Conservation (phyloP, 2,329 filamentous ascomycete species). For the Alternaria tenuissima region DNA sequence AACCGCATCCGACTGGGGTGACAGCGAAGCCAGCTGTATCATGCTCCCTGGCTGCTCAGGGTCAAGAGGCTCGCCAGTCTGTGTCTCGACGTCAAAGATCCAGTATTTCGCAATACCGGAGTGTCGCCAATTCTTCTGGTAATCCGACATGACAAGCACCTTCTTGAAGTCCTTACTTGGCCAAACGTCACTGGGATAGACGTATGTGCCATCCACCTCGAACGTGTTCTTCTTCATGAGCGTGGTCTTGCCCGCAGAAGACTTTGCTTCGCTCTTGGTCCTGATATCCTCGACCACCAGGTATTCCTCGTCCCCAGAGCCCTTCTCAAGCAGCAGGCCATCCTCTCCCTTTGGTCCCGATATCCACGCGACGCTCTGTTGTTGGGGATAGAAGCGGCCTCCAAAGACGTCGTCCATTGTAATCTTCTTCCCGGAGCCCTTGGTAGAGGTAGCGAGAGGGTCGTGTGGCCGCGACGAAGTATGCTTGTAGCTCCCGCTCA, state of each 20-base stretch:
- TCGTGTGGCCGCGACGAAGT: constrained; percentile 71
- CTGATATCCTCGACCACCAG: constrained; percentile 88
- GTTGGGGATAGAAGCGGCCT: constrained; percentile 70
- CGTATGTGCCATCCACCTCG: constrained; percentile 62
- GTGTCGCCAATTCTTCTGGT: constrained; percentile 84
- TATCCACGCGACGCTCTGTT: constrained; percentile 78
- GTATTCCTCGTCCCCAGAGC: constrained; percentile 69
- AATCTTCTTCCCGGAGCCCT: constrained; percentile 74
- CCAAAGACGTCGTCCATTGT: constrained; percentile 74
- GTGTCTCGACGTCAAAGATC: constrained; percentile 87
- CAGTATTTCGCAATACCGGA: constrained; percentile 88
- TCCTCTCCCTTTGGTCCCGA: constrained; percentile 78
- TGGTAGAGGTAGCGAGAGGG: constrained; percentile 68
- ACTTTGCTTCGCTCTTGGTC: constrained; percentile 53
- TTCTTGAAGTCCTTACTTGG: constrained; percentile 86
- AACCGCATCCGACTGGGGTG: constrained; percentile 82
- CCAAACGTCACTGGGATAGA: constrained; percentile 69
- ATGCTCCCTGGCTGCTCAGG: constrained; percentile 69
- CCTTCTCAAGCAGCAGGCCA: constrained; percentile 81
- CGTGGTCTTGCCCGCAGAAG: constrained; percentile 65
- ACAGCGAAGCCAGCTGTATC: constrained; percentile 89
- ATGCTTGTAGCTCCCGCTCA: constrained; percentile 71
- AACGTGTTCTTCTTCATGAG: constrained; percentile 78
- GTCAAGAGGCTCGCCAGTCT: constrained; percentile 79
- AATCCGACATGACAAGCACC: constrained; percentile 80